Conservation (phyloP, 2,329 filamentous ascomycete species). For the Pseudocercospora macadamiae region DNA sequence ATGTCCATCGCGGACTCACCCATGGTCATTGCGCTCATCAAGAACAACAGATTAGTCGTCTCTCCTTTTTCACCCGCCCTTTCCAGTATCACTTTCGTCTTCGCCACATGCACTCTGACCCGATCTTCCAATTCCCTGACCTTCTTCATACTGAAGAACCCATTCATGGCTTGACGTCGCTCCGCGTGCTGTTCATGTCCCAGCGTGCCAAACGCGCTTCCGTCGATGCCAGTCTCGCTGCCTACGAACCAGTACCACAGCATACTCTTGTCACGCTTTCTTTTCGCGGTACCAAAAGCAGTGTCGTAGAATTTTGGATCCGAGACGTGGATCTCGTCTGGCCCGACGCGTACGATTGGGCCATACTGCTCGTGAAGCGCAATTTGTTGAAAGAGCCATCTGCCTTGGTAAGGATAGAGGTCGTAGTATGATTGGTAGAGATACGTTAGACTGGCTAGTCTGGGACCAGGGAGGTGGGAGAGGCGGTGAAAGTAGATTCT, state of each 20-base stretch:
- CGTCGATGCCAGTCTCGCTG: background rate
- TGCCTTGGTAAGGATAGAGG: conserved; percentile 2
- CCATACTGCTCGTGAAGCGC: conserved; percentile 7
- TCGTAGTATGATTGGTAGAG: conserved; percentile 16
- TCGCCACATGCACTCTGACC: background rate
- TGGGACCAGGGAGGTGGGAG: conserved; percentile 39
- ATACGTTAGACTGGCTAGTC: conserved; percentile 37
- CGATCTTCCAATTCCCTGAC: conserved; percentile 3
- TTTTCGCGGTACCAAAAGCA: background rate
- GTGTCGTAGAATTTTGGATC: conserved; percentile 7
- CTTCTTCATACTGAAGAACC: background rate
- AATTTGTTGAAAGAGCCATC: conserved; percentile 2
- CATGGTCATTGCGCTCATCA: conserved; percentile 6
- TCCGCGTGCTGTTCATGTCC: background rate
- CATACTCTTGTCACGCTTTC: background rate
- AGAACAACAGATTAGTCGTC: background rate
- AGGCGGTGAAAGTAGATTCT: conserved; percentile 38
- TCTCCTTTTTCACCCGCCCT: background rate
- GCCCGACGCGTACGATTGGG: conserved; percentile 8
- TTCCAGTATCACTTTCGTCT: background rate
- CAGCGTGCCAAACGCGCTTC: conserved; percentile 1
- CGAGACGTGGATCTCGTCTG: conserved; percentile 10
- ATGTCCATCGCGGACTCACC: no score
- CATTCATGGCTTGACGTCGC: background rate
- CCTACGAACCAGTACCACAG: conserved; percentile 5